A percentile compares a stretch with the other conserved stretches of the same genome.
Conservation (phyloP, 257 asterid species). For the Solanum pimpinellifolium region DNA sequence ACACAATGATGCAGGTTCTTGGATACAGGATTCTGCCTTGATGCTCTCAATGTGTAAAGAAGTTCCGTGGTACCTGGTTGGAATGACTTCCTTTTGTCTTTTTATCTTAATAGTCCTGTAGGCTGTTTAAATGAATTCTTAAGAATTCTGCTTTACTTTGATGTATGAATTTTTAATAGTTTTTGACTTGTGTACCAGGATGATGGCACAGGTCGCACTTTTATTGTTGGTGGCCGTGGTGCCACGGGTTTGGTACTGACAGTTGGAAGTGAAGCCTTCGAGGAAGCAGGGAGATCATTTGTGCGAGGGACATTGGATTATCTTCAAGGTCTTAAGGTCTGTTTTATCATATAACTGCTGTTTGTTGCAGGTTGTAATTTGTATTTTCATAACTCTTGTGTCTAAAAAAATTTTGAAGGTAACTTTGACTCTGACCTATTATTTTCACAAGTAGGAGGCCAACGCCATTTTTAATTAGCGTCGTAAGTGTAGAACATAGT, state of each 20-base stretch:
- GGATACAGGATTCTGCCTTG: constrained; percentile 98
- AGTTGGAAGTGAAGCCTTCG: constrained; percentile 87
- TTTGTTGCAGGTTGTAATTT: background rate
- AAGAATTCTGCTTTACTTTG: background rate
- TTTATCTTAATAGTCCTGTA: background rate
- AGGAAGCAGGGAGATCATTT: constrained; percentile 89
- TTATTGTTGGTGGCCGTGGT: constrained; percentile 89
- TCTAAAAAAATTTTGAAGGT: background rate
- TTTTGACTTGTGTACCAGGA: constrained; percentile 34
- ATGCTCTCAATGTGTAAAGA: constrained; percentile 97
- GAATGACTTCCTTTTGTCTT: constrained; percentile 8
- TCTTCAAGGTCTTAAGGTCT: constrained; percentile 96
- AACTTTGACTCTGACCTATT: background rate
- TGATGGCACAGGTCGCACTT: constrained; percentile 84
- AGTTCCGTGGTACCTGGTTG: constrained; percentile 98
- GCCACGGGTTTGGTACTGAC: constrained; percentile 91
- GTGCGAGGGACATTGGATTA: constrained; percentile 96
- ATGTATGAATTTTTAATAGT: background rate
- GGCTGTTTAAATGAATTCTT: background rate
- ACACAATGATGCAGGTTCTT: constrained; percentile 98
- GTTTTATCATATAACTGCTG: background rate
- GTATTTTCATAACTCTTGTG: background rate
- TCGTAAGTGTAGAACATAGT: background rate
- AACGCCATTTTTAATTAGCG: background rate
- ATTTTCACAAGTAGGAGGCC: background rate